Evolutionary conservation across 2,329 filamentous ascomycete genomes (phyloP).

Genomic region (Coniochaeta hoffmannii): DNA sequence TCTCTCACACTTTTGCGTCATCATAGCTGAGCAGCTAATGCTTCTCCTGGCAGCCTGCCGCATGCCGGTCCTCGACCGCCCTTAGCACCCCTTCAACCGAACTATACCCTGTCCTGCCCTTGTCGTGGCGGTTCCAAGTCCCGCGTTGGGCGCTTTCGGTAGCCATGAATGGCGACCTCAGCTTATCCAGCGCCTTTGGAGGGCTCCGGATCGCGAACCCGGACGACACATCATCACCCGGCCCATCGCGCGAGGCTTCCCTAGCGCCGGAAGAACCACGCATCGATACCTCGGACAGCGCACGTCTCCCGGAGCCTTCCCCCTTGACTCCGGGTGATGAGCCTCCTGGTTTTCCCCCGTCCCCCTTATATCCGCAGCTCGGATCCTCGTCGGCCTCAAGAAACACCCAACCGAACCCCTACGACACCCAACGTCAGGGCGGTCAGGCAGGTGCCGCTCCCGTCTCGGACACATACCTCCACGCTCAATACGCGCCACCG

Average conservation of each 20-base stretch:
- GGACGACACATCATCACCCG: constrained; percentile 55
- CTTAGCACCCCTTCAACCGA: neutral
- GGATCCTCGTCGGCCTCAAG: constrained; percentile 4
- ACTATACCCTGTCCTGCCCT: constrained; percentile 7
- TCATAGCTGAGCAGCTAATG: neutral
- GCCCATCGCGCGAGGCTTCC: constrained; percentile 21
- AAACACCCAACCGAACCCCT: constrained; percentile 24
- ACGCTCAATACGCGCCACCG: neutral
- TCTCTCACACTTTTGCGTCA: neutral
- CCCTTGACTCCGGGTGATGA: neutral
- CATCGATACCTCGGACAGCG: constrained; percentile 4
- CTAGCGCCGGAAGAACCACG: constrained; percentile 23
- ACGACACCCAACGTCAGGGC: neutral
- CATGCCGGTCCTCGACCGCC: constrained; percentile 2
- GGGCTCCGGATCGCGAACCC: constrained; percentile 96
- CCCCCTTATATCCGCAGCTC: constrained; percentile 4
- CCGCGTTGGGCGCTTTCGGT: constrained; percentile 5
- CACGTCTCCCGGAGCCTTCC: neutral
- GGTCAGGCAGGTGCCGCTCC: neutral
- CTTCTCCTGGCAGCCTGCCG: neutral
- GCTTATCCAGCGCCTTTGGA: constrained; percentile 84
- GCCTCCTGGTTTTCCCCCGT: neutral
- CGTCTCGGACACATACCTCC: neutral
- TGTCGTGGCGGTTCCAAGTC: neutral
- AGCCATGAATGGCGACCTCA: constrained; percentile 85